Conservation (phyloP, 441 rosid species). For the Flueggea neowawraea region DNA sequence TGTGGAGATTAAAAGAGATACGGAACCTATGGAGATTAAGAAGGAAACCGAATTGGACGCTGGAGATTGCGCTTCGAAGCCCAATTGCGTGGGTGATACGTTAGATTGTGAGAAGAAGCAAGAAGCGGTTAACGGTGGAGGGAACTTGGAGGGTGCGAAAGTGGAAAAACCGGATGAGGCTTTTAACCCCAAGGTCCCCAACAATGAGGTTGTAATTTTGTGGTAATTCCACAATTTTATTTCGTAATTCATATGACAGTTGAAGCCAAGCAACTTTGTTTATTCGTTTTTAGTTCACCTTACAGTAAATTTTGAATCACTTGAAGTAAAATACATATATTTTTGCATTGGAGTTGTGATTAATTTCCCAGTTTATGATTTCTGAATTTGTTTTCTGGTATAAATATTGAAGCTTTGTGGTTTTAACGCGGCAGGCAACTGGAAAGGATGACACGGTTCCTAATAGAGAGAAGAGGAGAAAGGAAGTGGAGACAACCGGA, state of each 20-base stretch:
- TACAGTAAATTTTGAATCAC: too few relatives aligned
- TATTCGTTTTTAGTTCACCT: too few relatives aligned
- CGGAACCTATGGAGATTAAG: slow-evolving; percentile 3
- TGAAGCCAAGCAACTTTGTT: too few relatives aligned
- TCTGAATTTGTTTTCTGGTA: not conserved
- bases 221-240: too few relatives aligned
- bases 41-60: slow-evolving; percentile 21
- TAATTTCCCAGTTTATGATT: too few relatives aligned
- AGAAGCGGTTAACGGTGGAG: slow-evolving; percentile 24
- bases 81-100: slow-evolving; percentile 10
- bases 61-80: slow-evolving; percentile 20
- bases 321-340: too few relatives aligned
- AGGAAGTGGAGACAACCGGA: slow-evolving; percentile 45
- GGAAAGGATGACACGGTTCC: not conserved
- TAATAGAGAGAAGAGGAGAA: slow-evolving; percentile 50
- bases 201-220: slow-evolving; percentile 24
- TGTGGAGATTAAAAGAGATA: slow-evolving; percentile 15
- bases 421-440: slow-evolving; percentile 1
- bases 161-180: slow-evolving; percentile 19
- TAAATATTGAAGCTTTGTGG: not conserved
- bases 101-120: slow-evolving; percentile 15
- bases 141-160: slow-evolving; percentile 11
- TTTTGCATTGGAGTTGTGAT: too few relatives aligned
- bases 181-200: slow-evolving; percentile 19
- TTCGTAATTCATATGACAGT: too few relatives aligned